These are phyloP conservation scores for Ophiocordyceps camponoti-rufipedis DNA, from an alignment of 2,329 filamentous ascomycete species.

Conservation along the genomic window DNA sequence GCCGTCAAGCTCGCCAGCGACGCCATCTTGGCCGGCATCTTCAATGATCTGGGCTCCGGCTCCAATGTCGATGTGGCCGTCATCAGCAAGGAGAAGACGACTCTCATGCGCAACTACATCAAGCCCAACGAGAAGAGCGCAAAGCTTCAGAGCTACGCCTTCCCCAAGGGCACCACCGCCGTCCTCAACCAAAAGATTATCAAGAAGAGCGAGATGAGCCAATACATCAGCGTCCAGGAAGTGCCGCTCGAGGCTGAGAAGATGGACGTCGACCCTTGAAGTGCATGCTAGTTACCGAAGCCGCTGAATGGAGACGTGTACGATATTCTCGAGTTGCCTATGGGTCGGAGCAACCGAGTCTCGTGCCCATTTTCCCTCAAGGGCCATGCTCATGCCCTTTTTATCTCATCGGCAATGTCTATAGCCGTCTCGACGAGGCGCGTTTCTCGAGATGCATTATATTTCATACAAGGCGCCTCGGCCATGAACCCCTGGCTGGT, in stretches of 20 bases:
- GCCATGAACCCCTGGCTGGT: no score
- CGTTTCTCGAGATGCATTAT: no score
- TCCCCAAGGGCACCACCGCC: slow-evolving; percentile 81
- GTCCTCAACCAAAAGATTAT: slow-evolving; percentile 94
- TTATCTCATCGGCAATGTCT: no score
- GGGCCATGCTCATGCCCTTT: no score
- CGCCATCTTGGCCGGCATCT: slow-evolving; percentile 91
- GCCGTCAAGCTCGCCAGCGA: slow-evolving; percentile 71
- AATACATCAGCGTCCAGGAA: slow-evolving; percentile 86
- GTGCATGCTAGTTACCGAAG: not conserved
- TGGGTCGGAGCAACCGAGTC: not conserved
- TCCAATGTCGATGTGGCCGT: slow-evolving; percentile 95
- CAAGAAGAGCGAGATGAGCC: slow-evolving; percentile 79
- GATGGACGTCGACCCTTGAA: slow-evolving; percentile 49
- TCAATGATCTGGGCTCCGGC: slow-evolving; percentile 92
- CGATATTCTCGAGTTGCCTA: not conserved
- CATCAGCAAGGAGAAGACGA: slow-evolving; percentile 91
- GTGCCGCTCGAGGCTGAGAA: slow-evolving; percentile 50
- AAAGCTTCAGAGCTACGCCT: slow-evolving; percentile 89
- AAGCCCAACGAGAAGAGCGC: slow-evolving; percentile 78
- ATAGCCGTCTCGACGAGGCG: no score
- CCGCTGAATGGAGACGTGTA: not conserved
- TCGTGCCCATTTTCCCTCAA: not conserved
- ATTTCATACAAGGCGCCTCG: no score
- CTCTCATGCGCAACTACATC: slow-evolving; percentile 79